Conservation (phyloP, 768 basidiomycete genomes). For the Coprinopsis marcescibilis region DNA sequence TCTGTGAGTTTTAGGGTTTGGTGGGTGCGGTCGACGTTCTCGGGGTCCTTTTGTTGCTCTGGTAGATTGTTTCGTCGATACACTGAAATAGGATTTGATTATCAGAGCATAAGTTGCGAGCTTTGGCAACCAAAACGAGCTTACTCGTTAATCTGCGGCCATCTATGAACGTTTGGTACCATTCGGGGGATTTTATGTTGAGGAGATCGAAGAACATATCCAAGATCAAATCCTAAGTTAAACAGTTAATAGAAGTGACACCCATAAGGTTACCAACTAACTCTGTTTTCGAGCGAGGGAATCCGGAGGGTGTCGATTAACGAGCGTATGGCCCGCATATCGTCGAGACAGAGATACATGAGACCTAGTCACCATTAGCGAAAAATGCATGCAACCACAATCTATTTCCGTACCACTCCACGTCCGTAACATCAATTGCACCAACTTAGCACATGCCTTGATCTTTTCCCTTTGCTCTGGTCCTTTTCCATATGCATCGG, state of each 20-base stretch:
- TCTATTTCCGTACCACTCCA: constrained; percentile 75
- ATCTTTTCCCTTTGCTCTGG: constrained; percentile 75
- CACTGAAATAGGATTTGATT: constrained; percentile 37
- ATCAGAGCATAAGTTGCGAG: no score
- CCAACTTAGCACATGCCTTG: constrained; percentile 68
- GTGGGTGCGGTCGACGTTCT: constrained; percentile 40
- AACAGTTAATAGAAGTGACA: constrained; percentile 3
- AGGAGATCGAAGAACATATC: constrained; percentile 93
- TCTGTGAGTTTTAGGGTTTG: constrained; percentile 78
- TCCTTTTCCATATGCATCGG: constrained; percentile 87
- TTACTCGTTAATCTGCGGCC: constrained; percentile 83
- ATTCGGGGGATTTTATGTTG: constrained; percentile 87
- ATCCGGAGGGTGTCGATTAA: constrained; percentile 82
- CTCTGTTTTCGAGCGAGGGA: constrained; percentile 82
- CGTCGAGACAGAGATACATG: constrained; percentile 90
- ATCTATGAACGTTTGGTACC: constrained; percentile 90
- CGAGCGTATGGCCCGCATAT: constrained; percentile 79
- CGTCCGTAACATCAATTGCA: constrained; percentile 78
- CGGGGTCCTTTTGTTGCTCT: constrained; percentile 22
- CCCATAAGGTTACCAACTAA: constrained; percentile 29
- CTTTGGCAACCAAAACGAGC: constrained; percentile 2
- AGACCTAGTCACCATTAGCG: constrained; percentile 45
- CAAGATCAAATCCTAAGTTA: constrained; percentile 75
- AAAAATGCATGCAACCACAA: neutral
- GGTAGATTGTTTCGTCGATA: constrained; percentile 44